These are phyloP conservation scores for Annulohypoxylon moriforme DNA, from an alignment of 495 filamentous ascomycete genomes.

Conservation along the genomic window DNA sequence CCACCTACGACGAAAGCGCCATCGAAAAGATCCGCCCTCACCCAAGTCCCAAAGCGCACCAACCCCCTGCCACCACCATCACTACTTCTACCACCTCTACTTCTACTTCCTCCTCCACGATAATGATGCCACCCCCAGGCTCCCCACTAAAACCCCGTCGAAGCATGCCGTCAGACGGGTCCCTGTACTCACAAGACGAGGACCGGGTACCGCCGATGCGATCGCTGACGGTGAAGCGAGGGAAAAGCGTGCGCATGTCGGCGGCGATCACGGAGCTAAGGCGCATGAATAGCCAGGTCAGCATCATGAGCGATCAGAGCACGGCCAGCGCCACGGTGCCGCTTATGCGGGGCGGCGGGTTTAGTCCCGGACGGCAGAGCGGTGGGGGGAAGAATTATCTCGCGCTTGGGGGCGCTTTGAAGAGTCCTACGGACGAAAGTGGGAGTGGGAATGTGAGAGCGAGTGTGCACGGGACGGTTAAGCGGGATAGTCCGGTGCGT, in stretches of 20 bases:
- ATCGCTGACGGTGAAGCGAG: slow-evolving; percentile 12
- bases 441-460: not conserved
- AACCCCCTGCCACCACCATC: not conserved
- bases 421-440: too few relatives aligned
- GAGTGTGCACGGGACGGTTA: not conserved
- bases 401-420: slow-evolving; percentile 33
- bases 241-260: slow-evolving; percentile 39
- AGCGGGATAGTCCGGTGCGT: not conserved
- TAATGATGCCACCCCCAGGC: not conserved
- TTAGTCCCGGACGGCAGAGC: slow-evolving; percentile 36
- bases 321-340: slow-evolving; percentile 47
- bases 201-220: slow-evolving; percentile 42
- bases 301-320: slow-evolving; percentile 47
- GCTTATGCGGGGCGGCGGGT: slow-evolving; percentile 47
- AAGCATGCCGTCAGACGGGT: slow-evolving; percentile 37
- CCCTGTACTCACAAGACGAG: slow-evolving; percentile 45
- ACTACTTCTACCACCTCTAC: too few relatives aligned
- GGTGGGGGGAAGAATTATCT: slow-evolving; percentile 48
- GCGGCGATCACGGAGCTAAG: slow-evolving; percentile 48
- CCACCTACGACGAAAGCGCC: not conserved
- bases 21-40: not conserved
- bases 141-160: slow-evolving; percentile 18
- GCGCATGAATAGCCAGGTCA: slow-evolving; percentile 52
- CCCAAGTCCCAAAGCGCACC: not conserved
- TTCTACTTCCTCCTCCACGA: too few relatives aligned